Percentiles rank a stretch among this genome's conserved stretches.
Evolutionary conservation across 805 yeast genomes (phyloP).

Genomic region (Metschnikowia kunwiensis): DNA sequence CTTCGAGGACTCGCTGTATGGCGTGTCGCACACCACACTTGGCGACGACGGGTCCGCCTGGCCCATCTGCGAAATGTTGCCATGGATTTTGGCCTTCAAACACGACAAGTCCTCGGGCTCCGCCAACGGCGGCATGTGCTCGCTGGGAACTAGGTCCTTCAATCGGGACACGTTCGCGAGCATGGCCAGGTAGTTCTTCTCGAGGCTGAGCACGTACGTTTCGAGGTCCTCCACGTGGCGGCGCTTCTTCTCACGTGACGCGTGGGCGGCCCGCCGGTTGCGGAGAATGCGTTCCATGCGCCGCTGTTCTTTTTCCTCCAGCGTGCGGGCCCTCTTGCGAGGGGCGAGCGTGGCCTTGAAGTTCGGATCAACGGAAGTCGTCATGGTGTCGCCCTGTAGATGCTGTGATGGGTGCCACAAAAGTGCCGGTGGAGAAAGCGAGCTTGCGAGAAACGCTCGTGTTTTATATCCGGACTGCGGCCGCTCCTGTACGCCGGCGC

Average conservation of each 20-base stretch:
- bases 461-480: conserved; percentile 4
- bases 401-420: no score
- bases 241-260: conserved; percentile 94
- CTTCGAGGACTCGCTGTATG: conserved; percentile 5
- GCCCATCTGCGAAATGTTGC: conserved; percentile 7
- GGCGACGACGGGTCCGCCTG: conserved; percentile 6
- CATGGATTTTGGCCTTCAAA: conserved; percentile 14
- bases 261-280: conserved; percentile 96
- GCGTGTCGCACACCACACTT: conserved; percentile 6
- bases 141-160: conserved; percentile 9
- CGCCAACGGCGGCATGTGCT: conserved; percentile 9
- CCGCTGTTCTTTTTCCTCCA: conserved; percentile 96
- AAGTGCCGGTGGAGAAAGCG: no score
- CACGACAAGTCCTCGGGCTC: conserved; percentile 15
- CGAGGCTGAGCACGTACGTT: conserved; percentile 47
- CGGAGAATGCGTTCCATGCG: conserved; percentile 88
- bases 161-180: conserved; percentile 25
- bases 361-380: conserved; percentile 19
- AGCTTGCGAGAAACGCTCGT: not conserved
- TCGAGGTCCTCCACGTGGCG: conserved; percentile 86
- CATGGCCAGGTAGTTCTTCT: conserved; percentile 28
- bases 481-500: conserved; percentile 2
- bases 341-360: conserved; percentile 69
- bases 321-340: conserved; percentile 92
- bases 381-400: no score